Base-by-base conservation (phyloP, 2,329 filamentous ascomycete genomes). In the Trichophaea hybrida region DNA sequence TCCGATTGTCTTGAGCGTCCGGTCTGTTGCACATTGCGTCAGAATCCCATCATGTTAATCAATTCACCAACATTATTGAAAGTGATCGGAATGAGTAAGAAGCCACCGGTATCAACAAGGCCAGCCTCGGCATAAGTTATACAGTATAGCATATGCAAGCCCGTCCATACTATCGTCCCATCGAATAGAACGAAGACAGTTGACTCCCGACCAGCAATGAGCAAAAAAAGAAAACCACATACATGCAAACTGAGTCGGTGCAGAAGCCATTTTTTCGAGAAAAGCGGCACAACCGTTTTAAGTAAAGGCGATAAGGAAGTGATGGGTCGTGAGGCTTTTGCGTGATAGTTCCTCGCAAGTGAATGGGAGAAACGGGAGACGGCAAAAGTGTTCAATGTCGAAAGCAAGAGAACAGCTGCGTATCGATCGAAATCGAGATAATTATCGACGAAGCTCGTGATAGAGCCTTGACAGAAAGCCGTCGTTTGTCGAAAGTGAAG, bases 1-100 rank as follows among this genome's bases (percentile, higher is more conserved):
- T 71, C 90, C 90, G 77, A 98, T 90, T 74, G 84, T 85, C 83
- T 96, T 97, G 75, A 90, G 86, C 74, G 93, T 96, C 76, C 93
- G 88, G 80, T 86, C 67, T 69, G 48, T 57, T 54, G 37, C 50
- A 53, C 48, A 57, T 59, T 55, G 57, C 58, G 62, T 59, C 38
- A 65, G 52, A 44, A 34, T 51, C 17, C 51, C 12, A 4, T 12
- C 38, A 43, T 43, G n/a, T 15, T 10, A 15, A 15, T 43, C 35
- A 43, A 10, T 32, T 8, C 38, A 34, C 38, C 38, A 15, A 43
- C 38, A 49, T 5, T 3, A 24, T 24, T 24, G 24, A 24, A 24
- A 12, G 44, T 17, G 10, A 8, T 49, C 24, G 44, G 44, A 1
- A 24, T 8, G 24, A 49, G 10, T n/a, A 17, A 15, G 44, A 17